A percentile compares a stretch with the other conserved stretches of the same genome.
These are phyloP conservation scores for Aspergillus sp. DNA, from an alignment of 2,329 filamentous ascomycete species.

Conservation along the genomic window DNA sequence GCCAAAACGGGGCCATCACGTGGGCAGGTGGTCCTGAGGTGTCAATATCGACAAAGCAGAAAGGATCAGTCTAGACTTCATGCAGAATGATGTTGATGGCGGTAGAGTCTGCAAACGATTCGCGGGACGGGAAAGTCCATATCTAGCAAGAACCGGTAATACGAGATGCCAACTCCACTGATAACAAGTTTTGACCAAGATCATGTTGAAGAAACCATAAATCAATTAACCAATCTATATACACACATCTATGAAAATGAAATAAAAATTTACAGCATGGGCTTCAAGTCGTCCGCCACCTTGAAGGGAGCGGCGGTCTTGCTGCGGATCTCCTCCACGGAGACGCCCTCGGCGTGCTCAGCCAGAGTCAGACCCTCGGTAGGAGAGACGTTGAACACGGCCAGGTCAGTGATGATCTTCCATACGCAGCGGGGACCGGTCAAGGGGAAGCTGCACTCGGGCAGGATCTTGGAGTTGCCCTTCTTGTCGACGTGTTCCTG, in stretches of 20 bases:
- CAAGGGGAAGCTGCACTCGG: slow-evolving; percentile 61
- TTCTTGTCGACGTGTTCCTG: slow-evolving; percentile 68
- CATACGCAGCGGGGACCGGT: slow-evolving; percentile 66
- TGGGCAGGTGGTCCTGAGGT: not conserved
- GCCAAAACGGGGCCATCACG: not conserved
- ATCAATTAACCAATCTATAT: slow-evolving; percentile 5
- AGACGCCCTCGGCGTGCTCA: slow-evolving; percentile 69
- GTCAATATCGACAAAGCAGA: too few species aligned
- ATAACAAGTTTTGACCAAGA: not conserved
- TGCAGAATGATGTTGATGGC: too few species aligned
- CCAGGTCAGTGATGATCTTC: slow-evolving; percentile 72
- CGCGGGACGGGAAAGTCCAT: too few species aligned
- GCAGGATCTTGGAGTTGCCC: slow-evolving; percentile 65
- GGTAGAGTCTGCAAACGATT: too few species aligned
- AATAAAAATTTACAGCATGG: slow-evolving; percentile 39
- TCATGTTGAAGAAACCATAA: not conserved
- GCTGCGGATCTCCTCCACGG: slow-evolving; percentile 65
- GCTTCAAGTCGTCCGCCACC: slow-evolving; percentile 60
- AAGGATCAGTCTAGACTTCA: too few species aligned
- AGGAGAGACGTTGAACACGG: slow-evolving; percentile 72
- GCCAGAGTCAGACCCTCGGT: slow-evolving; percentile 54
- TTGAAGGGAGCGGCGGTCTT: slow-evolving; percentile 71
- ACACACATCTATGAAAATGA: slow-evolving; percentile 5
- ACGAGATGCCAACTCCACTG: not conserved
- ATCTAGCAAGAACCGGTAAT: too few species aligned